Conservation (phyloP, 768 basidiomycete species). For the Russula foetens region DNA sequence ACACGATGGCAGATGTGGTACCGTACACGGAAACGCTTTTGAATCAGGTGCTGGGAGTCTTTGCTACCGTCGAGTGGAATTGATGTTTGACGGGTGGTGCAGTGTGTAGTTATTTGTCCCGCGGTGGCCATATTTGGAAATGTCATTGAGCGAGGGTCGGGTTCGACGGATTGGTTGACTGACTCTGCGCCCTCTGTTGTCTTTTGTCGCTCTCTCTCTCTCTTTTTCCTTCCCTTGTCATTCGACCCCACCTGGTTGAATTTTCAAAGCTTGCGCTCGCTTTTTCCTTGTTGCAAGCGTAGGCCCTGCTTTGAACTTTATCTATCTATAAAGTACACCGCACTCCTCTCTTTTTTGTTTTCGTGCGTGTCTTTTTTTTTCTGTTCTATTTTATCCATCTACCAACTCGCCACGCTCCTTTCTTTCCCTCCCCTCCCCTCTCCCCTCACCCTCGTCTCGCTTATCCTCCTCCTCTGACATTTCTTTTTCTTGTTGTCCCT, state of each 20-base stretch:
- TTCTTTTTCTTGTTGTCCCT: slow-evolving; percentile 32
- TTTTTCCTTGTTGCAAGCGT: slow-evolving; percentile 14
- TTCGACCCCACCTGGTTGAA: background rate
- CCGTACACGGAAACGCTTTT: slow-evolving; percentile 46
- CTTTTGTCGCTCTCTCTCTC: background rate
- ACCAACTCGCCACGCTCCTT: slow-evolving; percentile 26
- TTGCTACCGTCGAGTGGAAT: slow-evolving; percentile 38
- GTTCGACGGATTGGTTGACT: background rate
- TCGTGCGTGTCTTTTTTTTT: slow-evolving; percentile 34
- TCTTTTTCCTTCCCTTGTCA: background rate
- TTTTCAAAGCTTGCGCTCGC: slow-evolving; percentile 9
- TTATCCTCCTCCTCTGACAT: slow-evolving; percentile 47
- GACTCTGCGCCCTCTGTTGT: background rate
- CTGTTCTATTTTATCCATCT: slow-evolving; percentile 12
- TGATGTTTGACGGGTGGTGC: no score
- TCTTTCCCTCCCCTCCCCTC: slow-evolving; percentile 24
- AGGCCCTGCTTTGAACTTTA: slow-evolving; percentile 21
- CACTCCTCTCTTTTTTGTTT: slow-evolving; percentile 31
- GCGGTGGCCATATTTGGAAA: background rate
- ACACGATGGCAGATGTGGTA: slow-evolving; percentile 42
- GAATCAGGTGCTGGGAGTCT: slow-evolving; percentile 47
- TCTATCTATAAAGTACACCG: slow-evolving; percentile 32
- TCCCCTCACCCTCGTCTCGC: slow-evolving; percentile 26
- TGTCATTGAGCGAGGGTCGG: background rate
- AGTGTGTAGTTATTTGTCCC: background rate